Conservation (phyloP, 208 protist genomes). For the Acanthamoeba sp. region DNA sequence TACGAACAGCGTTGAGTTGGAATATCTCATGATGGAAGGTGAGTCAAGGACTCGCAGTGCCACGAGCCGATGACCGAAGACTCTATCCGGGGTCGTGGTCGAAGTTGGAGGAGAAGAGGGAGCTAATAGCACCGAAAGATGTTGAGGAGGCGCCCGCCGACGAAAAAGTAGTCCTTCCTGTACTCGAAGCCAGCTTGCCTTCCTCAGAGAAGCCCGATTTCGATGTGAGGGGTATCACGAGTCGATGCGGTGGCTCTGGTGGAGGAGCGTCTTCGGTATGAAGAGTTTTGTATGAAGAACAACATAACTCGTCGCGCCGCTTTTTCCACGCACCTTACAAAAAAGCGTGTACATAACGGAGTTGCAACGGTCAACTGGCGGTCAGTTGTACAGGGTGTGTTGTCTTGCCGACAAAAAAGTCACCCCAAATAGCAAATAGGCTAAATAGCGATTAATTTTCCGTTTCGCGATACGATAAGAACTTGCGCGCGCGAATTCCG, state of each 20-base stretch:
- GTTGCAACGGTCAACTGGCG: too few species aligned
- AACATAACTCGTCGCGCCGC: too few species aligned
- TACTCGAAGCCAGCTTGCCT: slow-evolving; percentile 46
- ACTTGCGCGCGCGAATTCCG: too few species aligned
- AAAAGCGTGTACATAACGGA: too few species aligned
- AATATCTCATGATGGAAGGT: not conserved
- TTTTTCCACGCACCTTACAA: too few species aligned
- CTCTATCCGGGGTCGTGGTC: slow-evolving; percentile 13
- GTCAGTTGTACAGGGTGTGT: too few species aligned
- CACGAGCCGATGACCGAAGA: not conserved
- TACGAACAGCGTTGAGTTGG: not conserved
- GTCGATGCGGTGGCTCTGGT: not conserved
- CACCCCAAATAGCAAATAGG: too few species aligned
- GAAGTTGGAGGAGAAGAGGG: slow-evolving; percentile 22
- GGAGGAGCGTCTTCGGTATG: not conserved
- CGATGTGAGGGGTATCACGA: not conserved
- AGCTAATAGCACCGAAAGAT: not conserved
- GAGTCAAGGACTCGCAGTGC: too few species aligned
- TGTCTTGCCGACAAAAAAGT: too few species aligned
- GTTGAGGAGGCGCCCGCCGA: not conserved
- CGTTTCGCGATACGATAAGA: too few species aligned
- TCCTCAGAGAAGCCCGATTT: not conserved
- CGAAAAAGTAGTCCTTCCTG: not conserved
- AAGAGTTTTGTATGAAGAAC: too few species aligned
- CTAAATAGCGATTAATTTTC: too few species aligned